Base-by-base conservation (phyloP, 306 rosid genomes). In the Trichosanthes cucumerina region DNA sequence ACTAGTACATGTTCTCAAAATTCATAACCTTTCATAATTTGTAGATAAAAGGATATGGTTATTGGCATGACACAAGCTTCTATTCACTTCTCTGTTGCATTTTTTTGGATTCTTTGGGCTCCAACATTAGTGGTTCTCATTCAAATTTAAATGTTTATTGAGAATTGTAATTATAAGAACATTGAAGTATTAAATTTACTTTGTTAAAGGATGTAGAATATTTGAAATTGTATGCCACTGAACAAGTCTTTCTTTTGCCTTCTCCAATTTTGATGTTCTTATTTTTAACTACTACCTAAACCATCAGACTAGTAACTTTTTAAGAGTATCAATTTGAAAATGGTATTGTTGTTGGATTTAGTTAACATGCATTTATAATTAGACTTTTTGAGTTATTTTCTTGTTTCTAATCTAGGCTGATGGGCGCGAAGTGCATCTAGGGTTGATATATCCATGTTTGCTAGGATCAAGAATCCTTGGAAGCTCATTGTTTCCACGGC, bases 1-100 rank as follows among this genome's bases (percentile, higher is more conserved):
- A 44, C 13, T 70, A 70, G 76, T 24, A 44, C 39, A 46, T 14
- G 34, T 69, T 41, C 75, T 43, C 75, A 23, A 11, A 24, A 46
- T 72, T 81, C 84, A 77, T 66, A 49, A 60, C 74, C 60, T 23
- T 73, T 44, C 79, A 36, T 84, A 57, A 80, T 82, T 86, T 78
- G 75, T 97, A 95, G 99, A 95, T 92, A 92, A 90, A 91, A 95
- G 97, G 88, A 81, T 95, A 80, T 95, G 91, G 97, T 84, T 95
- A 80, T 86, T 95, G 88, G 92, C 85, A 54, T 91, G 91, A 97
- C 97, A 84, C 97, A 95, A 81, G 87, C 96, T 84, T 91, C 92
- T 86, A 88, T 95, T 84, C 87, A 92, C 85, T 90, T 92, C 89
- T 92, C 99, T 72, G 75, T 87, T 66, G 87, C 91, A 47, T 80